These are phyloP conservation scores for Penicillium psychrosexuale DNA, from an alignment of 2,329 filamentous ascomycete genomes.

Conservation along the genomic window DNA sequence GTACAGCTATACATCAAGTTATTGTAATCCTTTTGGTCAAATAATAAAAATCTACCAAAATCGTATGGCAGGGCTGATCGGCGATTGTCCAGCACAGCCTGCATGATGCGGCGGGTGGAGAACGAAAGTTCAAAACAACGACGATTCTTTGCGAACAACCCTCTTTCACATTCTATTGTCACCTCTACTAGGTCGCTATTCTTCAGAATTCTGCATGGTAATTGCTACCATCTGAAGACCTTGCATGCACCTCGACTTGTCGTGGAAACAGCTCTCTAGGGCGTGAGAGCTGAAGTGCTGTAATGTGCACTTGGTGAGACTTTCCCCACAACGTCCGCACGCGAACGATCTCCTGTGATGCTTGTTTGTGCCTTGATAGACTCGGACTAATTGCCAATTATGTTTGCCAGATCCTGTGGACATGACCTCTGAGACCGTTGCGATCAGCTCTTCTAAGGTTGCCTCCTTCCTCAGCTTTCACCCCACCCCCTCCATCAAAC, in stretches of 20 bases:
- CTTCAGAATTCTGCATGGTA: neutral
- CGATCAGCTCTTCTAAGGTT: slow-evolving; percentile 27
- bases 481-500: slow-evolving; percentile 24
- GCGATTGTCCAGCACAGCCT: slow-evolving; percentile 31
- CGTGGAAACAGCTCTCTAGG: slow-evolving; percentile 10
- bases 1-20: neutral
- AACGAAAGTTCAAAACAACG: slow-evolving; percentile 39
- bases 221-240: neutral
- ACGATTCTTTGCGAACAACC: slow-evolving; percentile 10
- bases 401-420: slow-evolving; percentile 26
- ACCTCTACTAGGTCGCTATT: neutral
- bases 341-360: slow-evolving; percentile 10
- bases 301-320: slow-evolving; percentile 27
- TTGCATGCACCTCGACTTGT: slow-evolving; percentile 11
- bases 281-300: slow-evolving; percentile 29
- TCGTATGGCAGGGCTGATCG: slow-evolving; percentile 34
- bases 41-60: neutral
- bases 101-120: slow-evolving; percentile 38
- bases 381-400: slow-evolving; percentile 13
- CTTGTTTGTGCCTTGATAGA: slow-evolving; percentile 10
- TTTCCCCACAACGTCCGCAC: slow-evolving; percentile 15
- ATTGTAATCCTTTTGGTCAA: neutral
- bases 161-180: slow-evolving; percentile 5
- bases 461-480: slow-evolving; percentile 28
- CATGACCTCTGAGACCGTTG: slow-evolving; percentile 32